phyloP scores from a whole-genome alignment of 208 protist genomes.

The Leishmania turanica region DNA sequence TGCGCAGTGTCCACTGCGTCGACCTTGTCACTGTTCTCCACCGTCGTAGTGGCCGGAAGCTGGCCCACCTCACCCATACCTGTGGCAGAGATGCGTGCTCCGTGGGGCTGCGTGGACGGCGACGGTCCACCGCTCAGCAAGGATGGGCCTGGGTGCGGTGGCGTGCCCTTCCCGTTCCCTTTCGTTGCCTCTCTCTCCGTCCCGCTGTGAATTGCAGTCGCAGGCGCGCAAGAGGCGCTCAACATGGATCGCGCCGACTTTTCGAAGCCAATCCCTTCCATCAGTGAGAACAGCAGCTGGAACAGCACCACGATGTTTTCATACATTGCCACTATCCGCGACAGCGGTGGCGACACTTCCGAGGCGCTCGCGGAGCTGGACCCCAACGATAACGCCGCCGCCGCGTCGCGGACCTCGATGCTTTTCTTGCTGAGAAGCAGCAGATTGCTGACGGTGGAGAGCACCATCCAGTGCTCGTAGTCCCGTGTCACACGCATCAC shows the following conservation, averaged over 20 bases:
- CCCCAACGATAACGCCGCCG: background rate
- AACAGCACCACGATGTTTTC: slow-evolving; percentile 66
- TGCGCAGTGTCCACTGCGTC: slow-evolving; percentile 14
- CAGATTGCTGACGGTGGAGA: slow-evolving; percentile 47
- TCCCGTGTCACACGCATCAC: slow-evolving; percentile 41
- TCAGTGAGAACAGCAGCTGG: slow-evolving; percentile 34
- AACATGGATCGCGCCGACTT: background rate
- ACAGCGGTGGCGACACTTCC: slow-evolving; percentile 11
- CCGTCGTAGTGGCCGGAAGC: background rate
- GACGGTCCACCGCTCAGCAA: background rate
- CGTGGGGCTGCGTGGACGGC: background rate
- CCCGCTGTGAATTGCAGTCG: background rate
- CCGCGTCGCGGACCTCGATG: slow-evolving; percentile 5
- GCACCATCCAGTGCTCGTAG: slow-evolving; percentile 58
- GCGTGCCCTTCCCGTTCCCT: background rate
- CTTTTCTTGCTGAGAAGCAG: slow-evolving; percentile 47
- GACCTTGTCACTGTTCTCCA: background rate
- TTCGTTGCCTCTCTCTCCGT: background rate
- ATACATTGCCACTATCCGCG: slow-evolving; percentile 58
- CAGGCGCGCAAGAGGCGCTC: background rate
- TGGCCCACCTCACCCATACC: background rate
- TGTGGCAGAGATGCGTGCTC: background rate
- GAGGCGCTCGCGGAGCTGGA: background rate
- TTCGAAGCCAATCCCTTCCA: slow-evolving; percentile 32
- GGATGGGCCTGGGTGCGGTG: background rate